phyloP scores from a whole-genome alignment of 306 rosid genomes.

The Cucurbita maxima region DNA sequence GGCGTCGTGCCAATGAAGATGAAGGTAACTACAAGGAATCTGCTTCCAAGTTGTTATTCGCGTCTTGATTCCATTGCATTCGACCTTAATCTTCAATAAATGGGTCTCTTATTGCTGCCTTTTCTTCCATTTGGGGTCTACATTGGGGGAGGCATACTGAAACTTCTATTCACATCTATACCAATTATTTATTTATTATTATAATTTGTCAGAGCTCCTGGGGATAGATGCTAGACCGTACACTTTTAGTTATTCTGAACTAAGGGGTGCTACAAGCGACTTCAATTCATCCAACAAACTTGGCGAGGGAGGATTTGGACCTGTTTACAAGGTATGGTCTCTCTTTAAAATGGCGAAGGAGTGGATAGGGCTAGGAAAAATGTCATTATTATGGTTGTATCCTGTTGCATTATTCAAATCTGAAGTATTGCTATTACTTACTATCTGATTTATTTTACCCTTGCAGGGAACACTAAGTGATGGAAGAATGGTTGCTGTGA shows the following conservation, averaged over 20 bases:
- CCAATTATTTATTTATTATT: conserved; percentile 2
- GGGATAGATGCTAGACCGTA: conserved; percentile 55
- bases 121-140: background rate
- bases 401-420: background rate
- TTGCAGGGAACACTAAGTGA: conserved; percentile 56
- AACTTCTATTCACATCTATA: background rate
- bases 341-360: background rate
- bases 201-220: conserved; percentile 28
- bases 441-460: background rate
- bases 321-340: conserved; percentile 48
- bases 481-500: conserved; percentile 67
- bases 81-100: background rate
- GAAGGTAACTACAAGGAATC: conserved; percentile 31
- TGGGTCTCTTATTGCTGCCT: too few relatives aligned
- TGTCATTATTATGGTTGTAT: too few relatives aligned
- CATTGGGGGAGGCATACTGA: background rate
- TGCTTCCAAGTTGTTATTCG: background rate
- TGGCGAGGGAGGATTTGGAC: conserved; percentile 89
- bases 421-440: background rate
- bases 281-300: conserved; percentile 41
- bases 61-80: background rate
- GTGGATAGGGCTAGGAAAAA: too few relatives aligned
- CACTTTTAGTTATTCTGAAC: conserved; percentile 51
- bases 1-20: conserved; percentile 5
- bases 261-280: conserved; percentile 53